phyloP scores from a whole-genome alignment of 2,329 filamentous ascomycete genomes.

The Cyphellophora attinorum region DNA sequence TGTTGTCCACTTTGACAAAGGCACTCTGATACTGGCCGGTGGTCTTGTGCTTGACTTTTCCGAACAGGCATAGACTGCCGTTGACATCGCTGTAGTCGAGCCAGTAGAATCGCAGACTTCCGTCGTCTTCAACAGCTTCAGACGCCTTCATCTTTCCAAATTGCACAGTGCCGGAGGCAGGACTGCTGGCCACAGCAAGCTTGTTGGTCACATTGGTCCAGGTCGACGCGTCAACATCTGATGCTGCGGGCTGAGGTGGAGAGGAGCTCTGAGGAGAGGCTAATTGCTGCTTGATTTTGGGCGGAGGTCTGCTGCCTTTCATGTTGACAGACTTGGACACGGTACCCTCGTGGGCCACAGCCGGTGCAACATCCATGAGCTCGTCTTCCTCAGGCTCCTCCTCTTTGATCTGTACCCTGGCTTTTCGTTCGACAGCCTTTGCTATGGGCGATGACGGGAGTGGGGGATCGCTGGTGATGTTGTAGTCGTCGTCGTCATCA shows the following conservation, averaged over 20 bases:
- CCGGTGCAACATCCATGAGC: constrained; percentile 78
- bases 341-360: constrained; percentile 56
- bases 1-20: constrained; percentile 93
- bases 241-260: constrained; percentile 46
- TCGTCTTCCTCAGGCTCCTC: constrained; percentile 72
- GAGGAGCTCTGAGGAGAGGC: constrained; percentile 70
- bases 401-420: constrained; percentile 47
- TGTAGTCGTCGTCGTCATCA: constrained; percentile 62
- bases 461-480: constrained; percentile 82
- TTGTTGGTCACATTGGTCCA: constrained; percentile 84
- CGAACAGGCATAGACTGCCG: constrained; percentile 85
- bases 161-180: constrained; percentile 50
- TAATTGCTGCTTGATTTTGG: constrained; percentile 60
- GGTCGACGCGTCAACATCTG: constrained; percentile 65
- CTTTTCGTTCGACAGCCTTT: constrained; percentile 66
- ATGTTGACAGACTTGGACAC: constrained; percentile 67
- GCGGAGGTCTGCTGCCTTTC: constrained; percentile 65
- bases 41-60: constrained; percentile 87
- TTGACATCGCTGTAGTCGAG: constrained; percentile 90
- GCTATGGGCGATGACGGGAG: constrained; percentile 78
- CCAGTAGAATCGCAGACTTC: constrained; percentile 92
- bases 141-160: constrained; percentile 75
- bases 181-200: constrained; percentile 68
- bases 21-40: constrained; percentile 74
- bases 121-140: constrained; percentile 87